Evolutionary conservation across 495 filamentous ascomycete species (phyloP).

Genomic region (Bacidia rubella): DNA sequence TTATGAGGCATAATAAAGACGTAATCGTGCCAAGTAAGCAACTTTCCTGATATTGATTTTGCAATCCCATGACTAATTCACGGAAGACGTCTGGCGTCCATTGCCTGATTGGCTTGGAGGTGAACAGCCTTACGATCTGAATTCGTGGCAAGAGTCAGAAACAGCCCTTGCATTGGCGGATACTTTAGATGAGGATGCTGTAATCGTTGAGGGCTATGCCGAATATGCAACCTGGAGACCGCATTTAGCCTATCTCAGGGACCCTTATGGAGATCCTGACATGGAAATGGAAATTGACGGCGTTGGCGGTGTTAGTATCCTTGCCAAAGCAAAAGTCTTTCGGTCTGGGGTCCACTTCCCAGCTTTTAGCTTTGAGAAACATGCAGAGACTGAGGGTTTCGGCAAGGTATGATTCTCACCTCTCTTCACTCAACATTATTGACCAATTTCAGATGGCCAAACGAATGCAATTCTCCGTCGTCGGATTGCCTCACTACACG

Average conservation of each 20-base stretch:
- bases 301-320: conserved; percentile 91
- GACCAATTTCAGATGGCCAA: conserved; percentile 69
- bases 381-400: conserved; percentile 97
- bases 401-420: conserved; percentile 57
- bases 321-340: conserved; percentile 93
- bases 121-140: conserved; percentile 97
- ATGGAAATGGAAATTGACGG: conserved; percentile 99
- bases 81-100: conserved; percentile 89
- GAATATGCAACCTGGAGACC: conserved; percentile 99
- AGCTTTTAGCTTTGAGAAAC: conserved; percentile 96
- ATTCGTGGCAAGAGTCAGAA: conserved; percentile 99
- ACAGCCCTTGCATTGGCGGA: conserved; percentile 89
- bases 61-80: not conserved
- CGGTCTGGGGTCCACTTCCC: conserved; percentile 93
- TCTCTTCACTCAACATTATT: conserved; percentile 22
- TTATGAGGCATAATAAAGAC: conserved; percentile 99
- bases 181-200: conserved; percentile 92
- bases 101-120: conserved; percentile 98
- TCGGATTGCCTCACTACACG: conserved; percentile 93
- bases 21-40: conserved; percentile 94
- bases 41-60: not conserved
- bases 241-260: conserved; percentile 90
- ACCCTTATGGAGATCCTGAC: conserved; percentile 94
- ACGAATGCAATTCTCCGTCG: conserved; percentile 89
- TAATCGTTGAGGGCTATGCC: conserved; percentile 98